phyloP scores from a whole-genome alignment of 805 yeast species.

The Ogataea philodendri region DNA sequence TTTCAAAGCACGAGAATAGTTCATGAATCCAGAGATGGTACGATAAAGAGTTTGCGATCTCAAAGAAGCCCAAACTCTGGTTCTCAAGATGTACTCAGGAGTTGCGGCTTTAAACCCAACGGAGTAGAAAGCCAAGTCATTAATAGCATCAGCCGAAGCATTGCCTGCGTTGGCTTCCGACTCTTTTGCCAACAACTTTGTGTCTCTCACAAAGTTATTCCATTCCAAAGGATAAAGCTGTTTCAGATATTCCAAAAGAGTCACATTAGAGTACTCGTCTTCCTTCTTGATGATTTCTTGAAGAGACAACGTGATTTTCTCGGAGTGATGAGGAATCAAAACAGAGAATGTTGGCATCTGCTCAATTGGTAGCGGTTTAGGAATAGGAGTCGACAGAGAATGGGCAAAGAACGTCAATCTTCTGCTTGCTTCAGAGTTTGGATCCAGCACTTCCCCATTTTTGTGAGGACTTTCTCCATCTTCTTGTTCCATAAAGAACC shows the following conservation, averaged over 20 bases:
- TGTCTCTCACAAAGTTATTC: slow-evolving; percentile 56
- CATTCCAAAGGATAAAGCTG: slow-evolving; percentile 56
- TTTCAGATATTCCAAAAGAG: slow-evolving; percentile 54
- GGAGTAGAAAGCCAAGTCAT: slow-evolving; percentile 65
- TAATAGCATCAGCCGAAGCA: slow-evolving; percentile 23
- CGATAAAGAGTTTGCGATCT: slow-evolving; percentile 80
- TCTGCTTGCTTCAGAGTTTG: slow-evolving; percentile 75
- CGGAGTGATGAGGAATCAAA: slow-evolving; percentile 82
- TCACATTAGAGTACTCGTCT: slow-evolving; percentile 56
- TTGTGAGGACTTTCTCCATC: slow-evolving; percentile 51
- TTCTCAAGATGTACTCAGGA: slow-evolving; percentile 62
- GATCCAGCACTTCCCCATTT: slow-evolving; percentile 50
- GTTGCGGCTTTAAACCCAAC: slow-evolving; percentile 68
- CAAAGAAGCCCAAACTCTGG: slow-evolving; percentile 83
- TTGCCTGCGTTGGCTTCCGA: slow-evolving; percentile 15
- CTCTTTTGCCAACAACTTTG: slow-evolving; percentile 53
- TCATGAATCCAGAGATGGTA: slow-evolving; percentile 80
- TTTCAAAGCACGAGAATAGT: slow-evolving; percentile 70
- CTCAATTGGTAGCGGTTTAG: slow-evolving; percentile 62
- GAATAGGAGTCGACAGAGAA: slow-evolving; percentile 81
- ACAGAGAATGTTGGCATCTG: slow-evolving; percentile 83
- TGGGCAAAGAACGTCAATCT: slow-evolving; percentile 88
- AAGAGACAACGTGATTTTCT: slow-evolving; percentile 71
- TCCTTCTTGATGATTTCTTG: slow-evolving; percentile 78
- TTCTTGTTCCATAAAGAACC: slow-evolving; percentile 78